Evolutionary conservation across 176 grass and related monocot species (phyloP).

Genomic region (Poa annua): DNA sequence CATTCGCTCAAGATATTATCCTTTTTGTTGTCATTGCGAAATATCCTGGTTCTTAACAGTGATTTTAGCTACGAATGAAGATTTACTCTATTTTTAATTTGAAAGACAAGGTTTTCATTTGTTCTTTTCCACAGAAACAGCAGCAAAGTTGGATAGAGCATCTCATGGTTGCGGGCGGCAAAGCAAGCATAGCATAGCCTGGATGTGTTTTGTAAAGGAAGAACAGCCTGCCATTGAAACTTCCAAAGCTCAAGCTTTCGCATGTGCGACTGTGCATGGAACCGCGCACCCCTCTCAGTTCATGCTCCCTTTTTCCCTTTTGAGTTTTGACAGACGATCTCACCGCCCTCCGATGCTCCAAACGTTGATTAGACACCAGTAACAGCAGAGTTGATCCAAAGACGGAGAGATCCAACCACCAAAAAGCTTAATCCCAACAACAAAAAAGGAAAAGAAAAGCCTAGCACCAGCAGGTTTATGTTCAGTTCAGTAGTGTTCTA

Average conservation of each 20-base stretch:
- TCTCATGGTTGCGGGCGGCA: neutral
- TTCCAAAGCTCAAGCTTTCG: conserved; percentile 42
- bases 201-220: conserved; percentile 51
- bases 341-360: neutral
- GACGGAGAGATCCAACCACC: neutral
- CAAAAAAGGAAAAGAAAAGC: neutral
- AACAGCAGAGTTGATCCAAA: neutral
- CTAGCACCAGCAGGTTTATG: neutral
- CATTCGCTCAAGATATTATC: neutral
- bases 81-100: too few species aligned
- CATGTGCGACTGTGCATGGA: conserved; percentile 34
- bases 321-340: conserved; percentile 29
- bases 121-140: too few species aligned
- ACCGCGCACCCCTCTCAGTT: neutral
- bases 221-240: conserved; percentile 37
- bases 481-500: neutral
- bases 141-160: neutral
- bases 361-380: too few species aligned
- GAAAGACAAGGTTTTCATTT: too few species aligned
- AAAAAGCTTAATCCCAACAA: neutral
- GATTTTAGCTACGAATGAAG: too few species aligned
- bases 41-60: too few species aligned
- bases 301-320: neutral
- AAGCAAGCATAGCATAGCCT: conserved; percentile 21
- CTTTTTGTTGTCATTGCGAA: neutral